A percentile compares a stretch with the other conserved stretches of the same genome.
These are phyloP conservation scores for Collybia sp. DNA, from an alignment of 768 basidiomycete genomes.

Conservation along the genomic window DNA sequence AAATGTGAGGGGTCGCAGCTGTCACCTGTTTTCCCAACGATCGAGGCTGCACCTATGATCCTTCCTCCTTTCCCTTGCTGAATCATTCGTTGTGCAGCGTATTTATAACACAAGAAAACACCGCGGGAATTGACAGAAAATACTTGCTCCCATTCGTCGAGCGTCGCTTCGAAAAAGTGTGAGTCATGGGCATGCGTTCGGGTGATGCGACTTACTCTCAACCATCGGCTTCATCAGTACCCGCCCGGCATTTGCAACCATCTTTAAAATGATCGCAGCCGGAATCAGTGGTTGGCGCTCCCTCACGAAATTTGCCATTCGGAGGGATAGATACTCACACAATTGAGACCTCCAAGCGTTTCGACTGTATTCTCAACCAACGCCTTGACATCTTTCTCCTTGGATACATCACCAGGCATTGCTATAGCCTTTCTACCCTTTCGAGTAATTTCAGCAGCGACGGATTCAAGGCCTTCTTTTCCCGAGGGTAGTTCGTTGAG, in stretches of 20 bases:
- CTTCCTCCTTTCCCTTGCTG: slow-evolving; percentile 45
- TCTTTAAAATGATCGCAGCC: background rate
- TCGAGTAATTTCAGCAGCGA: background rate
- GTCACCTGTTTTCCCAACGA: slow-evolving; percentile 22
- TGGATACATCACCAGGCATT: slow-evolving; percentile 6
- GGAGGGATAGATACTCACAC: background rate
- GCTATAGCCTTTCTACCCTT: background rate
- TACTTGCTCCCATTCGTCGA: slow-evolving; percentile 34
- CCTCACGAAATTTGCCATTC: too few species aligned
- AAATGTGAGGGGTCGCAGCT: background rate
- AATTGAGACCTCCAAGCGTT: slow-evolving; percentile 5
- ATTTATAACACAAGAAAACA: slow-evolving; percentile 57
- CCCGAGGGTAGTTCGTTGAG: slow-evolving; percentile 23
- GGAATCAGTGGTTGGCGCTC: too few species aligned
- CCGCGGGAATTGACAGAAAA: slow-evolving; percentile 53
- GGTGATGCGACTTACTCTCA: background rate
- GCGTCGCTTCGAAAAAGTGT: slow-evolving; percentile 17
- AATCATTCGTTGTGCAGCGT: slow-evolving; percentile 61
- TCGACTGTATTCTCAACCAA: slow-evolving; percentile 4
- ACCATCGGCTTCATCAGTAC: background rate
- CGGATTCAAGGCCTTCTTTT: background rate
- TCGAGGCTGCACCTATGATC: slow-evolving; percentile 43
- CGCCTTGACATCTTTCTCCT: slow-evolving; percentile 3
- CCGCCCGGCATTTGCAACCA: background rate
- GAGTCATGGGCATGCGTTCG: background rate